Percentiles rank a stretch among this genome's conserved stretches.
Evolutionary conservation across 176 grass and related monocot genomes (phyloP).

Genomic region (Eremochloa ophiuroides): DNA sequence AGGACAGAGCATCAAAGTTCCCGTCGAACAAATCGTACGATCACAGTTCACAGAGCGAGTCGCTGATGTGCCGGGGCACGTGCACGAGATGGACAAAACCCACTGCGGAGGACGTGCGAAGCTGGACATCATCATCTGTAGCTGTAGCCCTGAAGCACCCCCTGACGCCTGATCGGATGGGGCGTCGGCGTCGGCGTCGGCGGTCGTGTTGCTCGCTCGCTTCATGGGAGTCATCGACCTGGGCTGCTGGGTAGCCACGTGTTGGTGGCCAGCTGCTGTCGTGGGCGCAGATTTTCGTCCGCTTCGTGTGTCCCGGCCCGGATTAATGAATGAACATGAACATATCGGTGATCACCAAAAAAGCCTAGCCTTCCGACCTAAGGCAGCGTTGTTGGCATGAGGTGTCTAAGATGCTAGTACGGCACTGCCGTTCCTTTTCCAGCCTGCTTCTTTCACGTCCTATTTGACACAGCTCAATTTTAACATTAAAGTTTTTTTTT

Average conservation of each 20-base stretch:
- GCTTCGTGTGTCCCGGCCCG: background rate
- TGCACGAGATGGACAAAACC: background rate
- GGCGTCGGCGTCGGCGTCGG: background rate
- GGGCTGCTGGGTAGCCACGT: background rate
- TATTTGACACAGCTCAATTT: too few relatives aligned
- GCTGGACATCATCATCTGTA: background rate
- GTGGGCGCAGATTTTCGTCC: background rate
- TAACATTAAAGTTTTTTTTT: too few relatives aligned
- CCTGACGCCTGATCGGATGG: background rate
- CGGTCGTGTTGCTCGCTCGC: background rate
- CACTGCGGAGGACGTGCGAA: background rate
- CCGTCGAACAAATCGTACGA: too few relatives aligned
- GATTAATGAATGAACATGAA: background rate
- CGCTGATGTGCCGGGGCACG: too few relatives aligned
- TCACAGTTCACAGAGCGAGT: too few relatives aligned
- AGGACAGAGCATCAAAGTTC: too few relatives aligned
- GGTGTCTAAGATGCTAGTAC: too few relatives aligned
- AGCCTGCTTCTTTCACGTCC: too few relatives aligned
- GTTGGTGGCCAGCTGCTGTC: background rate
- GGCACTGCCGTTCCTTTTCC: background rate
- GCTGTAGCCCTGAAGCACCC: too few relatives aligned
- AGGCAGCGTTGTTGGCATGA: background rate
- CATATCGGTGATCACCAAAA: background rate
- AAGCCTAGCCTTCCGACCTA: background rate
- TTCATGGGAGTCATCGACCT: background rate